Evolutionary conservation across 371 early-diverging fungal genomes (phyloP), one percentile per base, ranked within the genome.

Genomic region (Lichtheimia ornata): DNA sequence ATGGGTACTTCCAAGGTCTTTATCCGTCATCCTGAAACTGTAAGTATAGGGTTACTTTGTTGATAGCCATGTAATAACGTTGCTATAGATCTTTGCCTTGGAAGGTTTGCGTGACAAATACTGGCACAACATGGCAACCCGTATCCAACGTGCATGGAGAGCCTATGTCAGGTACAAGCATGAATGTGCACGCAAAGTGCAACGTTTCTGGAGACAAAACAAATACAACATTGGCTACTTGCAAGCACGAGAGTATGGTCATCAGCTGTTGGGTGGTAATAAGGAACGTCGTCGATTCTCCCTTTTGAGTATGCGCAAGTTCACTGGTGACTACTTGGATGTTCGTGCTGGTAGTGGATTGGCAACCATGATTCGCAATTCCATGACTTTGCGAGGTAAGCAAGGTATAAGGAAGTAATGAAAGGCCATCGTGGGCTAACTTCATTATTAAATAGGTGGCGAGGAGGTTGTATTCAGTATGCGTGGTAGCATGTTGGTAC

Each of bases 71-170:
- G 30, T 7, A 18, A 20, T 35, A n/a, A 18, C n/a, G 35, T 42
- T 30, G 22, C 24, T 4, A 41, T 41, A 82, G 64, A 87, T 98
- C 28, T 97, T 95, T 78, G 88, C 94, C 0, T 81, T 97, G 0
- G 98, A 98, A 75, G 91, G 88, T 62, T 73, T 91, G 66, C 90
- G 98, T 49, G 98, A 98, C 62, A 88, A 91, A 47, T 97, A 97
- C 81, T 98, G 94, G 91, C 95, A 98, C 70, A 89, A 85, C 64
- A 97, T 94, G 91, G 98, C 98, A 1, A 89, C 88, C 24, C 88
- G 94, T 65, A 97, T 98, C 65, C 98, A 98, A 72, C 82, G 94
- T 27, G 92, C 93, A 4, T 97, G 94, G 89, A 79, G 97, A 52
- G 74, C 84, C 44, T 93, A 91, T 80, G 85, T 90, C 54, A 76